phyloP scores from a whole-genome alignment of 2,329 filamentous ascomycete genomes.

The Colletotrichum liaoningense region DNA sequence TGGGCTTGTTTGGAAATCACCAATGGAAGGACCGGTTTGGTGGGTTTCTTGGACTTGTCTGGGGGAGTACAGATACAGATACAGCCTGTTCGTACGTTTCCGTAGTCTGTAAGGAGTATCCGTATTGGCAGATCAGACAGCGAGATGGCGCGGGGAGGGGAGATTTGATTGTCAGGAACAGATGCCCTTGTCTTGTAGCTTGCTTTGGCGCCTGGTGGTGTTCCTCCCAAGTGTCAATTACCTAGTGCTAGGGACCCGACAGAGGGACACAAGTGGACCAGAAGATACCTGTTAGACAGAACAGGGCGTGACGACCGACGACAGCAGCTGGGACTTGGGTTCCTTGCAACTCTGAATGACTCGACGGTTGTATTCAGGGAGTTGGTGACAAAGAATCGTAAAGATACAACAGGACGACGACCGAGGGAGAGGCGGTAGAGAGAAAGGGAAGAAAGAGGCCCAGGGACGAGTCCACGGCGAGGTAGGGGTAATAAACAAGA shows the following conservation, averaged over 20 bases:
- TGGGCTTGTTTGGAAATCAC: slow-evolving; percentile 8
- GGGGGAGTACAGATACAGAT: neutral
- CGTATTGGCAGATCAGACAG: neutral
- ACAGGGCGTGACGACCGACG: neutral
- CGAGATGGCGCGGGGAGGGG: neutral
- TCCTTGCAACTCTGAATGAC: slow-evolving; percentile 30
- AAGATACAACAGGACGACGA: slow-evolving; percentile 16
- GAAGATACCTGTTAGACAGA: neutral
- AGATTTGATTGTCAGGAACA: slow-evolving; percentile 9
- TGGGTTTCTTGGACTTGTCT: neutral
- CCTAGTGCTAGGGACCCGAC: neutral
- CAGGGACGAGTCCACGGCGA: neutral
- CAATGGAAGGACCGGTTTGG: slow-evolving; percentile 10
- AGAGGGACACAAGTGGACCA: slow-evolving; percentile 9
- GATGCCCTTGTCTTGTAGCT: neutral
- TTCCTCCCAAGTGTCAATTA: slow-evolving; percentile 19
- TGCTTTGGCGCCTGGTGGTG: slow-evolving; percentile 5
- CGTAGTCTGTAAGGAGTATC: neutral
- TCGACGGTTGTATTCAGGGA: slow-evolving; percentile 17
- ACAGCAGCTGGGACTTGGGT: neutral
- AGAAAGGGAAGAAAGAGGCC: neutral
- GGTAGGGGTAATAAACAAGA: slow-evolving; percentile 22
- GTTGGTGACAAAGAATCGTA: slow-evolving; percentile 10
- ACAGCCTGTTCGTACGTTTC: too few species aligned
- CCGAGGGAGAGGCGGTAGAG: slow-evolving; percentile 32